Evolutionary conservation across 2,329 filamentous ascomycete genomes (phyloP), one percentile per base, ranked within the genome.

Genomic region (Stemphylium lycopersici): DNA sequence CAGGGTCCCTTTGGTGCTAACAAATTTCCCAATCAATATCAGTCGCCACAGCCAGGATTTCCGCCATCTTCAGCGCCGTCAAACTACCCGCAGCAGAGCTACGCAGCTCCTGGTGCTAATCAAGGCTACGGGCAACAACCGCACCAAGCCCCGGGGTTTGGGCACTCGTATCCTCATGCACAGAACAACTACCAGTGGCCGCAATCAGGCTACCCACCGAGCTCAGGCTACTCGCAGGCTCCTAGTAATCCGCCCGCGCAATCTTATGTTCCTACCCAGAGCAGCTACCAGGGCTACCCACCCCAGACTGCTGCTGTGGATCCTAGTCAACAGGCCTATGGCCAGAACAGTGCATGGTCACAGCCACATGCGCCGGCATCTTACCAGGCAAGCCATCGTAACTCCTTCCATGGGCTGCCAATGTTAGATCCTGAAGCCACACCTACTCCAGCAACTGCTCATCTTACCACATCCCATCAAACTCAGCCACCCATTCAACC

Each of bases 1-100:
- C 69, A 72, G 47, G 66, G 59, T 15, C 62, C 67, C 26, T 74
- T 69, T 46, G 63, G 62, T 41, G 38, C 61, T 48, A 61, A 56
- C 45, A 65, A 67, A 24, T 66, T 67, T 53, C 49, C 61, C 49
- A 60, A 63, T 38, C 67, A 69, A 39, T 70, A 68, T 56, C 70
- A 68, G 41, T 51, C 58, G 39, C 60, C 61, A 16, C 69, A 70
- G 39, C 61, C 69, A 33, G 55, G 58, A 31, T 74, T 67, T 61
- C 52, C 64, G 24, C 70, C 52, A 6, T 61, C 63, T 55, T 42
- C 58, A 46, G 56, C 31, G n/a, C 56, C 65, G 46, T 46, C 59
- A 12, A 51, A 32, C n/a, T 70, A 69, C 34, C 55, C 66, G 20
- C 60, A 52, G 15, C 67, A 65, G 56, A 60, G 58, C 10, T 72